Evolutionary conservation across 345 rosid species (phyloP).

Genomic region (Populus euphratica): DNA sequence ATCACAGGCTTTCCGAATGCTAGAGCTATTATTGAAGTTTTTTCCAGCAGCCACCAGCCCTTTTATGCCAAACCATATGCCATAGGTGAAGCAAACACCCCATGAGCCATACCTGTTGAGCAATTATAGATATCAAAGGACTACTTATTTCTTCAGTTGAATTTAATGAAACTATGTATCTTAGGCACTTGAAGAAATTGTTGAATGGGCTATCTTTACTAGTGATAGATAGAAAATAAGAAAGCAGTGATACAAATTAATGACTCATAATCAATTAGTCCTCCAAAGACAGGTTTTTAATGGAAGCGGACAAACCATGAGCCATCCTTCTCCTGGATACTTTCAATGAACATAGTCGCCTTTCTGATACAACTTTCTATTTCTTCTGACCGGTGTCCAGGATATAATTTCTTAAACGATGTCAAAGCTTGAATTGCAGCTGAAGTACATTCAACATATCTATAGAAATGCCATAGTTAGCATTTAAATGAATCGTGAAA

Average conservation of each 20-base stretch:
- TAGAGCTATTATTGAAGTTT: constrained; percentile 48
- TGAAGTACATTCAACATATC: constrained; percentile 92
- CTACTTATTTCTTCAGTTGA: neutral
- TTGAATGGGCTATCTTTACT: neutral
- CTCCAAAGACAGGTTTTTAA: constrained; percentile 4
- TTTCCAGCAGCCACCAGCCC: constrained; percentile 80
- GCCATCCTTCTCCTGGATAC: constrained; percentile 73
- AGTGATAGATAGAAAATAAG: neutral
- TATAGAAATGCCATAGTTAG: constrained; percentile 18
- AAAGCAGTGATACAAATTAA: neutral
- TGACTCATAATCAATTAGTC: neutral
- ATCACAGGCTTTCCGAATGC: constrained; percentile 72
- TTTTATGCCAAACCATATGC: constrained; percentile 74
- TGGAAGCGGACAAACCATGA: constrained; percentile 67
- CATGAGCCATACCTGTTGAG: constrained; percentile 86
- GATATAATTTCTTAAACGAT: constrained; percentile 59
- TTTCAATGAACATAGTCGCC: constrained; percentile 62
- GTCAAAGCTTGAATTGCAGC: constrained; percentile 86
- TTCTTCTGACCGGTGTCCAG: constrained; percentile 74
- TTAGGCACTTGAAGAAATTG: neutral
- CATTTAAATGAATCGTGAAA: neutral
- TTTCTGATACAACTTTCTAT: constrained; percentile 66
- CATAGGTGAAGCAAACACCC: constrained; percentile 89
- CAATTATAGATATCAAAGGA: neutral
- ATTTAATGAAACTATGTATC: neutral